Evolutionary conservation across 140 eudicot genomes (phyloP).

Genomic region (Senecio squalidus): DNA sequence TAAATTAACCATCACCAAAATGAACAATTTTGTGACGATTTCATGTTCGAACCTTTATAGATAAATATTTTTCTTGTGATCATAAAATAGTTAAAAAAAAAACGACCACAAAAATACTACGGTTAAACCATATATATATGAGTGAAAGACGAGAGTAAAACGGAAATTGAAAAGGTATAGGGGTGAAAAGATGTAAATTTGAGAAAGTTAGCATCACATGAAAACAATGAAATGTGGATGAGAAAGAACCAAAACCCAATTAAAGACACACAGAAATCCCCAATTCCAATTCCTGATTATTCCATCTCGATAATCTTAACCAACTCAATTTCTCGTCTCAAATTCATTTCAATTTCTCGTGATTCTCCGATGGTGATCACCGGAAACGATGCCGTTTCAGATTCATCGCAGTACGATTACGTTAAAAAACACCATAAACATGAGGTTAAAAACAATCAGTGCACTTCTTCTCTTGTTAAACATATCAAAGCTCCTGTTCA

Average conservation of each 20-base stretch:
- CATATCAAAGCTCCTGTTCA: slow-evolving; percentile 80
- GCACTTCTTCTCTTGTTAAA: slow-evolving; percentile 56
- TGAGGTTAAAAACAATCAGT: slow-evolving; percentile 55
- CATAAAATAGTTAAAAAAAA: too few relatives aligned
- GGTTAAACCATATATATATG: too few relatives aligned
- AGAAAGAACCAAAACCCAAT: slow-evolving; percentile 28
- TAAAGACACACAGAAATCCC: slow-evolving; percentile 26
- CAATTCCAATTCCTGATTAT: slow-evolving; percentile 28
- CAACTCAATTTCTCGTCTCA: slow-evolving; percentile 1
- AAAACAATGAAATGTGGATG: slow-evolving; percentile 35
- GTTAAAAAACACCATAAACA: slow-evolving; percentile 60
- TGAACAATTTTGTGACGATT: too few relatives aligned
- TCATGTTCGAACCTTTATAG: too few relatives aligned
- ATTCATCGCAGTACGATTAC: slow-evolving; percentile 37
- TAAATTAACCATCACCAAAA: too few relatives aligned
- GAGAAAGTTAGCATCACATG: slow-evolving; percentile 22
- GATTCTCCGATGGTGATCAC: slow-evolving; percentile 46
- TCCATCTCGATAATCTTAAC: slow-evolving; percentile 28
- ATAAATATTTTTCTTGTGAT: too few relatives aligned
- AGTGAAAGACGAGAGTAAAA: neutral
- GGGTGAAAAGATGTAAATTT: neutral
- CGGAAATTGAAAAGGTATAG: neutral
- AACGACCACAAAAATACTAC: too few relatives aligned
- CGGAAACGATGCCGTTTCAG: slow-evolving; percentile 31
- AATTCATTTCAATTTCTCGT: too few relatives aligned